Percentiles rank a stretch among this genome's conserved stretches.
These are phyloP conservation scores for Talinum fruticosum DNA, from an alignment of 148 eudicot genomes.

Conservation along the genomic window DNA sequence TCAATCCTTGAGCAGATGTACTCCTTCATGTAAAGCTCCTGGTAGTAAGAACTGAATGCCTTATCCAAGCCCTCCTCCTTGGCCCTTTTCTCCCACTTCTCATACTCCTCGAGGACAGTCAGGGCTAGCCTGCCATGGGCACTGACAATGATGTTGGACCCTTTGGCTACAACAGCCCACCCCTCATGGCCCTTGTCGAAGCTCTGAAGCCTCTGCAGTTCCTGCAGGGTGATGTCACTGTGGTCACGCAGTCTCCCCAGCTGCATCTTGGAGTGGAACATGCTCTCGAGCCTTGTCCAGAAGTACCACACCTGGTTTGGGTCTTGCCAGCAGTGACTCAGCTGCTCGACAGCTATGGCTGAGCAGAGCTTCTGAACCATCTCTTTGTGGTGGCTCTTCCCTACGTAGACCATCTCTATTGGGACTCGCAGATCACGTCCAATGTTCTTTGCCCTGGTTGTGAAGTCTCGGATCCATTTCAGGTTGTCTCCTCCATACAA, in stretches of 20 bases:
- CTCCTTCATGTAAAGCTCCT: conserved; percentile 15
- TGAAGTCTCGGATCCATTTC: conserved; percentile 42
- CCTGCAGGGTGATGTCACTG: conserved; percentile 31
- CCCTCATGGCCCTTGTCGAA: conserved; percentile 33
- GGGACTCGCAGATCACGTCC: conserved; percentile 27
- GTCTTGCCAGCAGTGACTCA: conserved; percentile 52
- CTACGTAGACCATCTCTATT: conserved; percentile 46
- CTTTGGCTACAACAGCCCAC: conserved; percentile 39
- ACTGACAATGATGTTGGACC: conserved; percentile 21
- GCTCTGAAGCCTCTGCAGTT: conserved; percentile 39
- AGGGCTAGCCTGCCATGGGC: conserved; percentile 22
- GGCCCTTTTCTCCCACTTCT: conserved; percentile 15
- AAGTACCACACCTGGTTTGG: conserved; percentile 48
- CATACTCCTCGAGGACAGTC: conserved; percentile 19
- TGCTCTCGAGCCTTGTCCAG: conserved; percentile 66
- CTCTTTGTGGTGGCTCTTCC: conserved; percentile 36
- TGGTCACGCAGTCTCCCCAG: conserved; percentile 32
- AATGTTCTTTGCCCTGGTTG: conserved; percentile 26
- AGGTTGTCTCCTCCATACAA: conserved; percentile 51
- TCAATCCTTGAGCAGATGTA: conserved; percentile 29
- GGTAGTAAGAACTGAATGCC: conserved; percentile 15
- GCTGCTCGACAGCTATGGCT: conserved; percentile 32
- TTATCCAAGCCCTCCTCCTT: conserved; percentile 16
- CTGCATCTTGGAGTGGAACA: conserved; percentile 60
- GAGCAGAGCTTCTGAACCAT: conserved; percentile 26